Base-by-base conservation (phyloP, 2,329 filamentous ascomycete species). In the Lasiodiplodia sp. region DNA sequence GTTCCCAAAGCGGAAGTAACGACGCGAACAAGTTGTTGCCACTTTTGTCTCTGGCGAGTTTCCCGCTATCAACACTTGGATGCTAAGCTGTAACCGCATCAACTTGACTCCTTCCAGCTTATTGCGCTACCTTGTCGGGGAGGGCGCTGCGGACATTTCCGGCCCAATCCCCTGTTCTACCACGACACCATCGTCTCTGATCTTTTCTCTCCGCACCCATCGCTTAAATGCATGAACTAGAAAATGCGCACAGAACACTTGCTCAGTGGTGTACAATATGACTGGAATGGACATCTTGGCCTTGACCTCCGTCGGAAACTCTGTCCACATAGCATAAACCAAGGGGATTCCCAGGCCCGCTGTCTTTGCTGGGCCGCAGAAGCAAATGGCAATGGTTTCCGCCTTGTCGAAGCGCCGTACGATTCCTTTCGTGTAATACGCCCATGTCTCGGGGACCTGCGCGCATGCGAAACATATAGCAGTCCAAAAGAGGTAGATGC, bases 401-500 rank as follows among this genome's bases (percentile, higher is more conserved):
- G 37, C 8, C 51, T 64, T 68, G 38, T 44, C 40, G 28, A 68
- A 65, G 4, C 38, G 58, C 8, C 60, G 58, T 8, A 64, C 6
- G 55, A 68, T 51, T 12, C 52, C 55, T 18, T 51, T 64, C 18
- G 60, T 64, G 38, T 28, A 25, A n/a, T 14, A 21, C 4, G 49
- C 21, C 23, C 56, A 40, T 25, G 38, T 40, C 8, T 56, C 47
- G 52, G 58, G 67, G 16, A 68, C 6, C 3, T 52, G 67, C 6
- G 67, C 58, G 21, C 25, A 31, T n/a, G 14, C 11, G 25, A 68
- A 65, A 37, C 67, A 68, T 52, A 68, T 47, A 38, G 65, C 21
- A 12, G 67, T 68, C 67, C 67, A 68, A 60, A 65, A 65, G 28
- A 68, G 51, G 67, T 68, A 68, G 38, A 65, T 58, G 34, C 44